Evolutionary conservation across 345 rosid species (phyloP), one percentile per base, ranked within the genome.

Genomic region (Dovyalis caffra): DNA sequence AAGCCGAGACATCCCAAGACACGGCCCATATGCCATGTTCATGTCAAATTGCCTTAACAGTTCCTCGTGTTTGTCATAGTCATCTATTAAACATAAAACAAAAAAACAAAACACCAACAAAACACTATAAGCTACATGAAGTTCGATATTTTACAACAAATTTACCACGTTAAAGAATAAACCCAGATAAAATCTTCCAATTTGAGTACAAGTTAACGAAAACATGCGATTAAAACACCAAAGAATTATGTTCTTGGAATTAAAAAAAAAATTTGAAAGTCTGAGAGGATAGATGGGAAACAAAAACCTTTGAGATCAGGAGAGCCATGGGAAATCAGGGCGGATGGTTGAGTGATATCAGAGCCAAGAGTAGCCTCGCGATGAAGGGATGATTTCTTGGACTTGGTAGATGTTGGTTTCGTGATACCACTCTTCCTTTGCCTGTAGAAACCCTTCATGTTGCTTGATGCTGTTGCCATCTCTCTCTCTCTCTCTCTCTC

Each of bases 21-120:
- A 93, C 0, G 98, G 98, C 33, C 98, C 98, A 16, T 85, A 93
- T 0, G 90, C 85, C 84, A 88, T 88, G 88, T 88, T 83, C 93
- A 93, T 86, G 83, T 93, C 98, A 71, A 93, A 93, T 57, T 88
- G 91, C 82, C 87, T 87, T 38, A 90, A 75, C 62, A 82, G 78
- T 57, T 82, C 84, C 78, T 91, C 98, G 23, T 73, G 37, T 60
- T 80, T 74, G 26, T 78, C 84, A 38, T 69, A 77, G 64, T 75
- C 89, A 40, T 76, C 95, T 93, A 72, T 63, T 63, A 6, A 47
- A 23, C 23, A 29, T 33, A 10, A 34, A 6, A n/a, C 29, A 53
- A 75, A 29, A 23, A 64, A n/a, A n/a, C n/a, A n/a, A 49, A 53
- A n/a, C 4, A 35, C 40, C 73, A 47, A 32, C 68, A 28, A 64